These are phyloP conservation scores for Colletotrichum higginsianum DNA, from an alignment of 2,329 filamentous ascomycete genomes.

Conservation along the genomic window DNA sequence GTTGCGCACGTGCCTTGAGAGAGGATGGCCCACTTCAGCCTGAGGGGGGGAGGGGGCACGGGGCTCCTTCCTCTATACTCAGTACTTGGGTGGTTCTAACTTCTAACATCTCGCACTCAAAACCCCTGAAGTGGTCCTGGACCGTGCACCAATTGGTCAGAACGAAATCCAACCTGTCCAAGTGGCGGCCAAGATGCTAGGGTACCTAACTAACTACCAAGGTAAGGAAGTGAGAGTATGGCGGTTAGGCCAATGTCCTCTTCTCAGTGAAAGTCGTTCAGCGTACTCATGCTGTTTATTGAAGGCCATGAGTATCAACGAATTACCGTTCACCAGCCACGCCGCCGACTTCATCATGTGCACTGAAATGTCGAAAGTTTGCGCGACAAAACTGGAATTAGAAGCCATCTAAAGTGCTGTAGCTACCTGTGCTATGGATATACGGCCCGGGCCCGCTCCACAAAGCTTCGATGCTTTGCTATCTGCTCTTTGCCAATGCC, in stretches of 20 bases:
- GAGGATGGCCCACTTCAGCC: not conserved
- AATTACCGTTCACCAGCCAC: not conserved
- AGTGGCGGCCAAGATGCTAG: conserved; percentile 19
- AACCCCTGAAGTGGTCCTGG: conserved; percentile 29
- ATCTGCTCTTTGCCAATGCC: conserved; percentile 35
- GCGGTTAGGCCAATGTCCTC: not conserved
- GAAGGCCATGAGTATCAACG: not conserved
- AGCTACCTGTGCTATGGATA: conserved; percentile 31
- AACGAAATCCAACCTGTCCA: not conserved
- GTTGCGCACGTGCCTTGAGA: conserved; percentile 38
- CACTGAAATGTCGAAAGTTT: not conserved
- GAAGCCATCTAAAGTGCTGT: conserved; percentile 38
- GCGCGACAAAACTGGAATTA: conserved; percentile 33
- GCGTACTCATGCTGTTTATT: too few species aligned
- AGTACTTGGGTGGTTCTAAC: too few species aligned
- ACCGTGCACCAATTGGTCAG: conserved; percentile 24
- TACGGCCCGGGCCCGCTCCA: conserved; percentile 31
- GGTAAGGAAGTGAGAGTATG: not conserved
- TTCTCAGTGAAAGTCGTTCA: conserved; percentile 2
- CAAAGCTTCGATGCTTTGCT: conserved; percentile 37
- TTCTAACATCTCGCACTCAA: not conserved
- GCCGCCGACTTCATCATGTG: not conserved
- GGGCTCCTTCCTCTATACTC: too few species aligned
- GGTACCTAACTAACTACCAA: not conserved
- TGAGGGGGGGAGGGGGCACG: not conserved